Conservation (phyloP, 148 eudicot genomes). For the Vaccinium corymbosum region DNA sequence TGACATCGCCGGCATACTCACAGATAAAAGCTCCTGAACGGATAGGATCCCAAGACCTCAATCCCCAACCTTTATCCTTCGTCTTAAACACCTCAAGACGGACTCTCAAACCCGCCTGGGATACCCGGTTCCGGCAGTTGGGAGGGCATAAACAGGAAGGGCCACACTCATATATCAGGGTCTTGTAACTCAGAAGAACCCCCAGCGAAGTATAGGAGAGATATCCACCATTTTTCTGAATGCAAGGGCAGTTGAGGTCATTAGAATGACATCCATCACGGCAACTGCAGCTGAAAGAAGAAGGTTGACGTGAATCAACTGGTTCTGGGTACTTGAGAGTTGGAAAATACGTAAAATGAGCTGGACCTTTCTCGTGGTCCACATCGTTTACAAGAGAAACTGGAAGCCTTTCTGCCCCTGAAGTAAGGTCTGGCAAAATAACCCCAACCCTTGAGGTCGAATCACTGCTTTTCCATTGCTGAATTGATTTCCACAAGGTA, state of each 20-base stretch:
- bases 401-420: slow-evolving; percentile 67
- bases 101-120: slow-evolving; percentile 63
- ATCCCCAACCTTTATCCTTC: slow-evolving; percentile 78
- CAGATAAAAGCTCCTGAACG: slow-evolving; percentile 71
- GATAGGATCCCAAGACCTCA: slow-evolving; percentile 81
- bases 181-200: slow-evolving; percentile 48
- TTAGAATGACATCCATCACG: slow-evolving; percentile 64
- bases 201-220: slow-evolving; percentile 57
- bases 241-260: slow-evolving; percentile 64
- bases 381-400: slow-evolving; percentile 80
- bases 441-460: slow-evolving; percentile 52
- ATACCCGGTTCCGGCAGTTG: slow-evolving; percentile 64
- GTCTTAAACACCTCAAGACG: slow-evolving; percentile 86
- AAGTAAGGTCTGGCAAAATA: slow-evolving; percentile 80
- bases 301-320: slow-evolving; percentile 33
- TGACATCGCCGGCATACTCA: slow-evolving; percentile 80
- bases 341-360: slow-evolving; percentile 64
- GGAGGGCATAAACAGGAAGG: slow-evolving; percentile 59
- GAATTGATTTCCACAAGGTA: slow-evolving; percentile 71
- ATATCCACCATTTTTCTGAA: slow-evolving; percentile 62
- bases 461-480: slow-evolving; percentile 80
- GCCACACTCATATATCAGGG: slow-evolving; percentile 75
- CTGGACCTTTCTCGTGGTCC: slow-evolving; percentile 81
- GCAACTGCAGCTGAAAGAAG: slow-evolving; percentile 59
- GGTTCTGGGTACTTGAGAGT: slow-evolving; percentile 55